Percentiles rank a stretch among this genome's conserved stretches.
These are phyloP conservation scores for Micractinium conductrix DNA, from an alignment of 139 green algal genomes.

Conservation along the genomic window DNA sequence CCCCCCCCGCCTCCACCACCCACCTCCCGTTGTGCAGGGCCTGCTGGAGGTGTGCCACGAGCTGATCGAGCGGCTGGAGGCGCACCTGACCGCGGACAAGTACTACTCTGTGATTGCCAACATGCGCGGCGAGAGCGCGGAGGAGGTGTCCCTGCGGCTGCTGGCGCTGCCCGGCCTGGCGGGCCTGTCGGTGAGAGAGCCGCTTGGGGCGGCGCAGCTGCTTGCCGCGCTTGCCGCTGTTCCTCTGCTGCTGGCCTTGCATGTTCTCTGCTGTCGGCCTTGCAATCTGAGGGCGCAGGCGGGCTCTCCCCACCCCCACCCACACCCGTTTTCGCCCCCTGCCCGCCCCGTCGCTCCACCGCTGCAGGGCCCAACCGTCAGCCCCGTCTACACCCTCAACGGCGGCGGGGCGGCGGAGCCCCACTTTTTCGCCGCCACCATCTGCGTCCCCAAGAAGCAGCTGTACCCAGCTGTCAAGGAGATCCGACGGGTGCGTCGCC, in stretches of 20 bases:
- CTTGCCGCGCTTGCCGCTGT: too few relatives aligned
- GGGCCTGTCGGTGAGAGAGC: constrained; percentile 63
- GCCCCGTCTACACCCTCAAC: constrained; percentile 67
- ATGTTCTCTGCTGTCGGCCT: too few relatives aligned
- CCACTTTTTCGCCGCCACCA: constrained; percentile 74
- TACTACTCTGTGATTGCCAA: constrained; percentile 94
- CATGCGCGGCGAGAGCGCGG: constrained; percentile 79
- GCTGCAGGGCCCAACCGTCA: constrained; percentile 92
- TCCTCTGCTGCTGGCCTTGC: too few relatives aligned
- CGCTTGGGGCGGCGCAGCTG: too few relatives aligned
- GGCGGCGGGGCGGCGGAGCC: constrained; percentile 40
- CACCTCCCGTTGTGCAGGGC: constrained; percentile 51
- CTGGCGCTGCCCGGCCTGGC: constrained; percentile 59
- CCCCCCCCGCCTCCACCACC: background rate
- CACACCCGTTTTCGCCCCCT: background rate
- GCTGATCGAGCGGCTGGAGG: constrained; percentile 97
- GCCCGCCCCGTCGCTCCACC: background rate
- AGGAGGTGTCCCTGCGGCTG: constrained; percentile 83
- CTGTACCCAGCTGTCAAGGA: constrained; percentile 90
- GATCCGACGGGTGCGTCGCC: constrained; percentile 81
- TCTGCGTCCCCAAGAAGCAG: constrained; percentile 90
- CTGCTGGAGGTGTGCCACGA: constrained; percentile 83
- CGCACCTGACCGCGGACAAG: constrained; percentile 88
- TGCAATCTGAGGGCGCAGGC: too few relatives aligned
- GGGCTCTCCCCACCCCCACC: too few relatives aligned